Conservation (phyloP, 2,329 filamentous ascomycete genomes). For the Pseudopithomyces maydicus region DNA sequence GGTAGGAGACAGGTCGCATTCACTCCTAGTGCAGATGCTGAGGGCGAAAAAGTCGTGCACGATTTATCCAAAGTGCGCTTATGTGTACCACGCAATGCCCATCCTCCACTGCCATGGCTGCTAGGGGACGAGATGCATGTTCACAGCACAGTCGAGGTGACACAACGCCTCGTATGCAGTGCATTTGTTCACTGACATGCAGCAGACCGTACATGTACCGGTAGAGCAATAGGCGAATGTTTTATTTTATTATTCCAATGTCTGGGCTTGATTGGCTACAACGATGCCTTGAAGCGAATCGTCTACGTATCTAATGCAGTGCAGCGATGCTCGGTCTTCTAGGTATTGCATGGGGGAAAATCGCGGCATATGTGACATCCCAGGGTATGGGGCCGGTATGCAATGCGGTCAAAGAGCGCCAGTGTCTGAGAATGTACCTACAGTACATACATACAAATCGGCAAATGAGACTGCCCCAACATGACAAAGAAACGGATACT, state of each 20-base stretch:
- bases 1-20: not conserved
- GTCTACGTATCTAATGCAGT: not conserved
- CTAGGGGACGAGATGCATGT: not conserved
- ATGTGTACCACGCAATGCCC: not conserved
- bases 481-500: not conserved
- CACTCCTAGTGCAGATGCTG: not conserved
- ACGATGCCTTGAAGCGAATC: not conserved
- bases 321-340: not conserved
- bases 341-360: not conserved
- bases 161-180: not conserved
- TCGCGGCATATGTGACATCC: not conserved
- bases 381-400: not conserved
- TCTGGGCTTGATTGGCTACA: not conserved
- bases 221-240: not conserved
- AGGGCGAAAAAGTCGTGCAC: not conserved
- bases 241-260: not conserved
- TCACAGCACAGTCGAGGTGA: not conserved
- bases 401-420: not conserved
- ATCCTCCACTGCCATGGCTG: not conserved
- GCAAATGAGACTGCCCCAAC: not conserved
- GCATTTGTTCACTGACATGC: not conserved
- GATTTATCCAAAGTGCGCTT: slow-evolving; percentile 1
- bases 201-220: no score
- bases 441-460: not conserved
- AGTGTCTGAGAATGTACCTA: not conserved